These are phyloP conservation scores for Mycosarcoma mackinlayi DNA, from an alignment of 1,284 basidiomycete species.

Conservation along the genomic window DNA sequence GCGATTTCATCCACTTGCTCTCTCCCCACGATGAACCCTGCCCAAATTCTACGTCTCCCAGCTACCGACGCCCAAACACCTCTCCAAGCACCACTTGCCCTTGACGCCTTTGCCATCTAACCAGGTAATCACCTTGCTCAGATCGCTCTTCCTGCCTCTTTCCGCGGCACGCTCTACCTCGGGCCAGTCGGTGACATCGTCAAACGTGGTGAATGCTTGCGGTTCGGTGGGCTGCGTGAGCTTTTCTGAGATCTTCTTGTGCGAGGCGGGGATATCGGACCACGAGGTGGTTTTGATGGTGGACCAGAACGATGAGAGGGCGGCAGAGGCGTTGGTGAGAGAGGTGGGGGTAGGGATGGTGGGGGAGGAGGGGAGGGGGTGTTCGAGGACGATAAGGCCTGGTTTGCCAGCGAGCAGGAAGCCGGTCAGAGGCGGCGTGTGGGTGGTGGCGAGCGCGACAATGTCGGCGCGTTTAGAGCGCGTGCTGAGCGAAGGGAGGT, in stretches of 20 bases:
- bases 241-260: constrained; percentile 59
- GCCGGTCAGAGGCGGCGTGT: constrained; percentile 38
- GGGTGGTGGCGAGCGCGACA: constrained; percentile 29
- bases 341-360: constrained; percentile 5
- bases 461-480: constrained; percentile 51
- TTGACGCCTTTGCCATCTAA: constrained; percentile 26
- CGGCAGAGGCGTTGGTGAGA: constrained; percentile 4
- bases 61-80: constrained; percentile 29
- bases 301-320: constrained; percentile 47
- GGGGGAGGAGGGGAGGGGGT: constrained; percentile 34
- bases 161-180: constrained; percentile 31
- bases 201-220: constrained; percentile 21
- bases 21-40: too few relatives aligned
- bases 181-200: constrained; percentile 48
- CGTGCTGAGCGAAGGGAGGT: constrained; percentile 53
- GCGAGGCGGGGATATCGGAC: constrained; percentile 50
- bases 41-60: constrained; percentile 24
- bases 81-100: constrained; percentile 25
- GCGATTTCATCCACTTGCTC: not conserved
- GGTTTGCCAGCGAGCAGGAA: constrained; percentile 61
- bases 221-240: constrained; percentile 8
- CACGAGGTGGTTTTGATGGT: constrained; percentile 46
- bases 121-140: constrained; percentile 40
- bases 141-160: constrained; percentile 38
- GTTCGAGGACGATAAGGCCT: constrained; percentile 54